Base-by-base conservation (phyloP, 352 stramenopile species). In the Plasmopara halstedii region DNA sequence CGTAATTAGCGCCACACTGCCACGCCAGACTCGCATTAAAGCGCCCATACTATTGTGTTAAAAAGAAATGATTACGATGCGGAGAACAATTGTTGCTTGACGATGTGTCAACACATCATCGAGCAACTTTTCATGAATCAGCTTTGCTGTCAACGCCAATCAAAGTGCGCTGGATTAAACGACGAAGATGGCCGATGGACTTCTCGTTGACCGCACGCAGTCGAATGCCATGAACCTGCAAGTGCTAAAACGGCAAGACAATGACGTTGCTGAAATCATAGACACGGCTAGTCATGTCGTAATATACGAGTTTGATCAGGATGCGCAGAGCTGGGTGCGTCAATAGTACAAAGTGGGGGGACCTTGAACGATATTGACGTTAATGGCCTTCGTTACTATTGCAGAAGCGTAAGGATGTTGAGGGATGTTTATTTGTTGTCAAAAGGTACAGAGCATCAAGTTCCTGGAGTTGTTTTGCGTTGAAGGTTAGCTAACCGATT, bases 291-390 rank as follows among this genome's bases (percentile, higher is more conserved):
- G 76, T 53, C 82, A 93, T 47, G 82, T 90, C 20, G 82, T 90
- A 38, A 81, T 93, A 53, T 93, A 93, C 70, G 82, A 93, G 67
- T 93, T 93, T 47, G 73, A 90, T 56, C 76, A 89, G 66, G 58
- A 57, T 32, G 71, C 69, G 37, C 78, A 93, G 69, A 85, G 59
- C 34, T 93, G 82, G 82, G 82, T 93, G 55, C 62, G 78, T 68
- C 27, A 21, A 22, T 15, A 8, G 20, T 46, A 18, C 13, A 15
- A 35, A 8, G 11, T 14, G 29, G 19, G 31, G 26, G 18, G 9
- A 36, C 13, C 14, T 19, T 18, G 13, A 6, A 10, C 10, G 17
- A 22, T 26, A 17, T 38, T 66, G 35, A 58, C 29, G 45, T 26
- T 57, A 17, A 37, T 27, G 15, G 48, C 26, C 23, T 13, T 21